Evolutionary conservation across 2,329 filamentous ascomycete species (phyloP), one percentile per base, ranked within the genome.

Genomic region (Ceratocystis alfenasii): DNA sequence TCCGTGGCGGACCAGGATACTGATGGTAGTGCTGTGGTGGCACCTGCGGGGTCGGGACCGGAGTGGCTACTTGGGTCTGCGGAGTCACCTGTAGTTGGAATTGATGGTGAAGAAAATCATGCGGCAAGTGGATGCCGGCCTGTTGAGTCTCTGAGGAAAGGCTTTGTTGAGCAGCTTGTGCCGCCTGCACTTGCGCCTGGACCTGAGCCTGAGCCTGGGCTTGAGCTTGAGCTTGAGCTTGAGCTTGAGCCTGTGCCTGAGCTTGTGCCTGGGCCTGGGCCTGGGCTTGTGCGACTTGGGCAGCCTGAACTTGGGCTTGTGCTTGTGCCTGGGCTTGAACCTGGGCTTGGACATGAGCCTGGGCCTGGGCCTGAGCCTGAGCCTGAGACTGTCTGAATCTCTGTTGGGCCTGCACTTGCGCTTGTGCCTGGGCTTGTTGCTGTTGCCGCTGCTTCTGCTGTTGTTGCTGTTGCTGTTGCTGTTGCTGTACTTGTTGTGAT

Each of bases 161-260:
- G 33, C 46, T 53, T 48, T 62, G 59, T 12, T 63, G 63, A 41
- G 66, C 46, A 5, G 71, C 71, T 44, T 73, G 72, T 53, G 48
- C 48, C 6, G 48, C 48, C 5, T 53, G 48, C 25, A 53, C 48
- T 25, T 53, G 48, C 0, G 70, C 70, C 48, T 73, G 72, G 28
- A 62, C 68, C 36, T 70, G 71, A 4, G 70, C 70, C 28, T 73
- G 72, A n/a, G 66, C 68, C 41, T 70, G 67, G 1, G 53, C 63
- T 25, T 65, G 63, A 2, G 63, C 63, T 36, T 65, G 63, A 5
- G 63, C 63, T 20, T 65, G 50, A 2, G 63, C 63, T 20, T 65
- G 63, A 7, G 64, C 64, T 6, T 65, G 64, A 1, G 64, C 64
- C 10, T 65, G 64, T 1, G 41, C 64, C 2, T 65, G 64, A 0